A percentile compares a stretch with the other conserved stretches of the same genome.
Conservation (phyloP, 805 yeast genomes). For the Yarrowia porcina region DNA sequence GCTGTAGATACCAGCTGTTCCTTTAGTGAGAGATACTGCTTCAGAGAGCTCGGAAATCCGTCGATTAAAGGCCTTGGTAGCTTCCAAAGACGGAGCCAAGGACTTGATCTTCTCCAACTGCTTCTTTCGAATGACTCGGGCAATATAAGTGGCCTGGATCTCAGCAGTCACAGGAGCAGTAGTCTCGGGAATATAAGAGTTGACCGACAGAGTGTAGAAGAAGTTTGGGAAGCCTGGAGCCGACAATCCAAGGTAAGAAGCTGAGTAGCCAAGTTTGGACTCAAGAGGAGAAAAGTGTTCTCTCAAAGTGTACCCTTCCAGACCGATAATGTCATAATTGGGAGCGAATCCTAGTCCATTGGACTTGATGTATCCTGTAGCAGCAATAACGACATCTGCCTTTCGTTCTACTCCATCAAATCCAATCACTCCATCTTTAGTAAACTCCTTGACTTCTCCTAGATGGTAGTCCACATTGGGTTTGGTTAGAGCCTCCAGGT, state of each 20-base stretch:
- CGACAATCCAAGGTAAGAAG: slow-evolving; percentile 18
- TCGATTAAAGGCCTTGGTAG: slow-evolving; percentile 21
- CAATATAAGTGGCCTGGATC: slow-evolving; percentile 22
- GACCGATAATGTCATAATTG: slow-evolving; percentile 11
- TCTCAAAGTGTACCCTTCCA: slow-evolving; percentile 2
- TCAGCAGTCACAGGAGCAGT: slow-evolving; percentile 22
- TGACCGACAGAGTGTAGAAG: slow-evolving; percentile 26
- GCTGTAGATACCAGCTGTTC: not conserved
- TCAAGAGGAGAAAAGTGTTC: slow-evolving; percentile 16
- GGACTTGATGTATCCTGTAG: slow-evolving; percentile 17
- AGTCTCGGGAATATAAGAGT: slow-evolving; percentile 17
- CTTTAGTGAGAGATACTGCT: not conserved
- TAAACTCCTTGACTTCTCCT: slow-evolving; percentile 27
- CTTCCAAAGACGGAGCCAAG: slow-evolving; percentile 5
- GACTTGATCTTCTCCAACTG: slow-evolving; percentile 21
- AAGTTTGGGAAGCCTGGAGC: slow-evolving; percentile 27
- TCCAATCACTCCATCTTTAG: slow-evolving; percentile 29
- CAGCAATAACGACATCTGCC: slow-evolving; percentile 23
- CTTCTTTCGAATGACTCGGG: slow-evolving; percentile 20
- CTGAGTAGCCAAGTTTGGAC: slow-evolving; percentile 13
- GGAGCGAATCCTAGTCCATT: slow-evolving; percentile 17
- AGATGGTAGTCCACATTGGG: slow-evolving; percentile 28
- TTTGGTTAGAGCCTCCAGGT: slow-evolving; percentile 28
- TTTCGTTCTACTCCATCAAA: slow-evolving; percentile 25
- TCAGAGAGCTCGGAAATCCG: slow-evolving; percentile 12